Conservation (phyloP, 2,329 filamentous ascomycete genomes). For the Camillea tinctor region DNA sequence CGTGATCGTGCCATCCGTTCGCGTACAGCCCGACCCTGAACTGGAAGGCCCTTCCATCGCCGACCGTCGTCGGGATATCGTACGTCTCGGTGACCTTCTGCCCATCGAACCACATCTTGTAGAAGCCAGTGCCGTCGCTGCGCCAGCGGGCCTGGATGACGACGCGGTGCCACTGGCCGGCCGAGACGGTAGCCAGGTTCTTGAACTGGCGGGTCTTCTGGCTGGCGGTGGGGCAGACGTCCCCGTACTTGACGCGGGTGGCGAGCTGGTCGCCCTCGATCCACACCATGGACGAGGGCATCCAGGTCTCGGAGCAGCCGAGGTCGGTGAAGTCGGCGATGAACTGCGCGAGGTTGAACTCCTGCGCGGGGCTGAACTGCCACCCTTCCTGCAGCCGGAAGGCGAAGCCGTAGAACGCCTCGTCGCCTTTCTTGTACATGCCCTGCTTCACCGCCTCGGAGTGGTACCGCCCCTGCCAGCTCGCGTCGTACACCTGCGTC, state of each 20-base stretch:
- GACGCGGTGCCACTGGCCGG: conserved; percentile 47
- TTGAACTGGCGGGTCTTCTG: conserved; percentile 34
- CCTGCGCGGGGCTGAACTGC: conserved; percentile 44
- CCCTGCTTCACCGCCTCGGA: conserved; percentile 45
- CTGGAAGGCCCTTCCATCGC: conserved; percentile 42
- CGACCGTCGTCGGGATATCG: conserved; percentile 43
- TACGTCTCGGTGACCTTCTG: conserved; percentile 40
- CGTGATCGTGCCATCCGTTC: conserved; percentile 48
- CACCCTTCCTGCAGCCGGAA: conserved; percentile 48
- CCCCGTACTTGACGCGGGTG: conserved; percentile 42
- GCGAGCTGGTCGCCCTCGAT: conserved; percentile 42
- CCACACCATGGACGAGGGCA: conserved; percentile 50
- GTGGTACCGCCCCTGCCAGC: conserved; percentile 46
- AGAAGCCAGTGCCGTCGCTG: conserved; percentile 42
- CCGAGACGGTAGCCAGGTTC: conserved; percentile 38
- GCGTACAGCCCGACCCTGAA: conserved; percentile 50
- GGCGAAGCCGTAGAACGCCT: conserved; percentile 48
- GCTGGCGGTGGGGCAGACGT: conserved; percentile 31
- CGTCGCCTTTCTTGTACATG: conserved; percentile 45
- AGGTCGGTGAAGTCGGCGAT: conserved; percentile 47
- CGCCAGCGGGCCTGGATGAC: conserved; percentile 46
- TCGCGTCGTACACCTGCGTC: conserved; percentile 42
- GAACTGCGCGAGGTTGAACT: conserved; percentile 51
- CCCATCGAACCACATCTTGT: conserved; percentile 48
- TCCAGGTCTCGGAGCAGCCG: conserved; percentile 44